Evolutionary conservation across 2,329 filamentous ascomycete species (phyloP), one percentile per base, ranked within the genome.

Genomic region (Rhinocladiella similis): DNA sequence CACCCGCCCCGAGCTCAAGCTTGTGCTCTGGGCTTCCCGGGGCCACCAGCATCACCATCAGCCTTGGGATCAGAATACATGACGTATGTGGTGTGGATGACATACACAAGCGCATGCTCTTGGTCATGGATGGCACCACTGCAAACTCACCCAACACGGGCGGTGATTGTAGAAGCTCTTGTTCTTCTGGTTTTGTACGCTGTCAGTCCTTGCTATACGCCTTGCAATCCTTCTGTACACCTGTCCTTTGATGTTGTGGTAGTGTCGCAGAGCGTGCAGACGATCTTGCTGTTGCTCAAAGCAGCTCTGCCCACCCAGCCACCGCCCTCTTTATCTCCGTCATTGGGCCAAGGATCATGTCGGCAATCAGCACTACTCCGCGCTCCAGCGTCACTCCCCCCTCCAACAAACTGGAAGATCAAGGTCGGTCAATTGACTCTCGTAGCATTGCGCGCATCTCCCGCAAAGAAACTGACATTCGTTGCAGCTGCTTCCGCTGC

Each of bases 401-500:
- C 33, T 61, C 66, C 22, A 58, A 52, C 64, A 70, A 65, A 60
- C 69, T 75, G 45, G 70, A 74, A 62, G 71, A 74, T 50, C 71
- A 73, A 65, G 67, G 67, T 69, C 45, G 52, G 62, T 60, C 36
- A 33, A 33, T 12, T 33, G 29, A 33, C 7, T 7, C 2, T 10
- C 20, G 16, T 20, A 35, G 33, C 43, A 9, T 20, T 39, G 6
- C 39, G 16, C 22, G 33, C 39, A 19, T 53, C 3, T 16, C 20
- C n/a, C n/a, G 19, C 39, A 27, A 48, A 13, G 29, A 19, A 18
- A 38, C 53, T 62, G 47, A 63, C 57, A 50, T 19, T 12, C 10
- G 42, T 42, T 22, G 9, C 56, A 77, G 84, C 84, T 62, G 84
- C 84, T n/a, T 80, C 78, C 10, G 83, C 84, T 57, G 84, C 84